These are phyloP conservation scores for Aspergillus nidulans DNA, from an alignment of 495 filamentous ascomycete genomes.

Conservation along the genomic window DNA sequence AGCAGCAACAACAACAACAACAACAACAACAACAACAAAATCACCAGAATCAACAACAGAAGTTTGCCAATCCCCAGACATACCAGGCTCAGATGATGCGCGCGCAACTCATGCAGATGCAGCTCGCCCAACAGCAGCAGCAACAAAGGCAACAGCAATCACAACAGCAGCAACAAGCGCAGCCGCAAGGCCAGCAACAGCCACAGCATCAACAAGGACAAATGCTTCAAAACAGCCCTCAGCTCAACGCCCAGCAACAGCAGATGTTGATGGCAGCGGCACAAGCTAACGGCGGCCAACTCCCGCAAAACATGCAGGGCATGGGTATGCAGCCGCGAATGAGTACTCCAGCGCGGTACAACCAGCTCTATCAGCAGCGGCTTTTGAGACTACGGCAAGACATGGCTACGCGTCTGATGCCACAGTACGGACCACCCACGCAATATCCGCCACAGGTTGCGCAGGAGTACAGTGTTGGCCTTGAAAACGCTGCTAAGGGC, in stretches of 20 bases:
- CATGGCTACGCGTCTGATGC: constrained; percentile 35
- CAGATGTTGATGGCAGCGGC: constrained; percentile 41
- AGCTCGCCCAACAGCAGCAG: constrained; percentile 39
- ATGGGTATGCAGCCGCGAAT: constrained; percentile 24
- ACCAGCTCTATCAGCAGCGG: constrained; percentile 36
- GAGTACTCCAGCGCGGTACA: constrained; percentile 31
- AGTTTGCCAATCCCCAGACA: constrained; percentile 40
- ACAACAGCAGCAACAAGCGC: constrained; percentile 27
- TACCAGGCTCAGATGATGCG: constrained; percentile 44
- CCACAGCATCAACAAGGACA: constrained; percentile 31
- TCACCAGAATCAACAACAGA: constrained; percentile 34
- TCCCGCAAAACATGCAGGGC: constrained; percentile 30
- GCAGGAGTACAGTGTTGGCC: constrained; percentile 34
- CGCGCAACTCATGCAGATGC: constrained; percentile 38
- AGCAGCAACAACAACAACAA: constrained; percentile 32
- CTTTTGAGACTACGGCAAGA: constrained; percentile 35
- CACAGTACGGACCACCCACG: constrained; percentile 38
- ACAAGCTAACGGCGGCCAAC: constrained; percentile 38
- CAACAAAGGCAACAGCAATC: constrained; percentile 38
- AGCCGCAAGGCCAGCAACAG: constrained; percentile 18
- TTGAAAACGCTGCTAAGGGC: constrained; percentile 36
- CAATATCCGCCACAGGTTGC: constrained; percentile 42
- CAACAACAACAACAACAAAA: constrained; percentile 26
- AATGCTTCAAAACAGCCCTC: constrained; percentile 30
- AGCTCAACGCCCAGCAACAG: constrained; percentile 37